A percentile compares a stretch with the other conserved stretches of the same genome.
These are phyloP conservation scores for Prunus mume DNA, from an alignment of 306 rosid genomes.

Conservation along the genomic window DNA sequence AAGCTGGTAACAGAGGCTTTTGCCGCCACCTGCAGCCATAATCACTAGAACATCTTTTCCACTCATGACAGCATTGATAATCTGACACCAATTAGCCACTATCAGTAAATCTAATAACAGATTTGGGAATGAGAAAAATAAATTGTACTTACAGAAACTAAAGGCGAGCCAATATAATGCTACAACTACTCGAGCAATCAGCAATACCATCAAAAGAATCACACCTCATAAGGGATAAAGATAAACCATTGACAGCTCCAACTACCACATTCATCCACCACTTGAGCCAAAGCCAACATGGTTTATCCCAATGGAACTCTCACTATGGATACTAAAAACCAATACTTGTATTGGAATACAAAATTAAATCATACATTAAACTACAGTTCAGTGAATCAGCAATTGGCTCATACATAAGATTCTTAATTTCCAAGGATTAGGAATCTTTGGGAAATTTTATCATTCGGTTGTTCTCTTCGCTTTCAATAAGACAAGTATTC, in stretches of 20 bases:
- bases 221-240: background rate
- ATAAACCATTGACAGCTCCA: background rate
- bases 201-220: background rate
- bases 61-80: slow-evolving; percentile 86
- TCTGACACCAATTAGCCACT: slow-evolving; percentile 41
- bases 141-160: background rate
- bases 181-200: background rate
- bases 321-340: background rate
- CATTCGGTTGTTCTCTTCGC: too few species aligned
- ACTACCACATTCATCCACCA: background rate
- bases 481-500: too few species aligned
- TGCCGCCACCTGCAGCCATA: slow-evolving; percentile 99
- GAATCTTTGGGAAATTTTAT: too few species aligned
- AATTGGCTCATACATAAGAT: too few species aligned
- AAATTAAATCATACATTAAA: too few species aligned
- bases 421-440: too few species aligned
- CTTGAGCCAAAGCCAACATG: background rate
- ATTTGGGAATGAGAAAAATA: background rate
- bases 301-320: background rate
- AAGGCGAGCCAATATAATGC: background rate
- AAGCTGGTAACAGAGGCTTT: slow-evolving; percentile 96
- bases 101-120: slow-evolving; percentile 22
- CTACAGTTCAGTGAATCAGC: too few species aligned
- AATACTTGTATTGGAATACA: too few species aligned
- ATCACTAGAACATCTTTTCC: slow-evolving; percentile 85